Conservation (phyloP, 768 basidiomycete genomes). For the Nidula microcarpa region DNA sequence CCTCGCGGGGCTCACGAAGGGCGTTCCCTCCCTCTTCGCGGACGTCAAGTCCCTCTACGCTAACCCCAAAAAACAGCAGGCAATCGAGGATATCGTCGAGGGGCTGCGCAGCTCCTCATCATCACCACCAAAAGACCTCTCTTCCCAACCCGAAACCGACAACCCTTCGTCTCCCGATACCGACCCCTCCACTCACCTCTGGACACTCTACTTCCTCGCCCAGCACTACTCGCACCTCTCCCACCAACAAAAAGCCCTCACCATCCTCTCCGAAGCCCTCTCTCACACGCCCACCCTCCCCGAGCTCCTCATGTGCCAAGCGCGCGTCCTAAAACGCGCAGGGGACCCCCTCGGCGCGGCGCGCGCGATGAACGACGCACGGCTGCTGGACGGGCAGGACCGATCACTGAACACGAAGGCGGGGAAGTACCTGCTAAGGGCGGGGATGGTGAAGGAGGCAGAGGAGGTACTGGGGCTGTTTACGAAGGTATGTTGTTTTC, state of each 20-base stretch:
- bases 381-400: constrained; percentile 88
- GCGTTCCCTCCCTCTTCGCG: constrained; percentile 89
- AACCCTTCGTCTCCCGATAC: constrained; percentile 19
- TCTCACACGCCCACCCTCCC: constrained; percentile 91
- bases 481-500: constrained; percentile 64
- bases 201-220: constrained; percentile 94
- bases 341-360: constrained; percentile 81
- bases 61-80: constrained; percentile 57
- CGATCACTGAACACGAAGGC: constrained; percentile 92
- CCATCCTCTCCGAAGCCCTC: constrained; percentile 62
- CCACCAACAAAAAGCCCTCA: constrained; percentile 49
- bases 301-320: constrained; percentile 81
- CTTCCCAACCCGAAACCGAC: constrained; percentile 7
- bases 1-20: constrained; percentile 66
- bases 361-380: constrained; percentile 72
- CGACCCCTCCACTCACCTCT: constrained; percentile 83
- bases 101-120: neutral
- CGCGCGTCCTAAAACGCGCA: constrained; percentile 79
- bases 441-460: constrained; percentile 77
- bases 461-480: constrained; percentile 76
- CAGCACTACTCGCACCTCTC: constrained; percentile 78
- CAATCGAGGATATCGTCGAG: constrained; percentile 65
- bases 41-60: constrained; percentile 85
- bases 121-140: too few species aligned
- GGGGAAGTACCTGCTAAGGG: constrained; percentile 86